Evolutionary conservation across 257 asterid genomes (phyloP), one percentile per base, ranked within the genome.

Genomic region (Lavandula angustifolia): DNA sequence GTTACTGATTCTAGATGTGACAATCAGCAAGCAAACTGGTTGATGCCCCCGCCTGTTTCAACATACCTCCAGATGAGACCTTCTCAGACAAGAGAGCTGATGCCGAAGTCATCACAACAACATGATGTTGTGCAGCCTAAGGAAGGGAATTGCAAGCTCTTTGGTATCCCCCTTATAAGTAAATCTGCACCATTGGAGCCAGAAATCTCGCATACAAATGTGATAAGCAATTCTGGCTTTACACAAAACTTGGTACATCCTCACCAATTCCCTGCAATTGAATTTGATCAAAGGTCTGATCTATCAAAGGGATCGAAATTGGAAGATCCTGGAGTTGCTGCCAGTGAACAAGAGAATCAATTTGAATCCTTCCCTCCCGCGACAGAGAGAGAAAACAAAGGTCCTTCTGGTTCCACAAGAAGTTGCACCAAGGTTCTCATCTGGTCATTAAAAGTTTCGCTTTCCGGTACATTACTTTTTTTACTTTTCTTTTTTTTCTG

Each of bases 371-470:
- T 63, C 64, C 76, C 75, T 66, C 61, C 81, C 47, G 73, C 55
- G 54, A 68, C 78, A 62, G 95, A 84, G 13, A 77, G 78, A 80
- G 97, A 85, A 76, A 82, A 72, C 69, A 92, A 82, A 81, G 79
- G 74, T 33, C 80, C 71, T 52, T 72, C 81, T 62, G 81, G 85
- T 75, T 94, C 91, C 8, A 73, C 84, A 34, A 90, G 99, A 77
- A 94, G 99, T 78, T 94, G 99, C 84, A 94, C 99, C 73, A 94
- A 94, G 99, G 98, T 92, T 71, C 67, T 44, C 42, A 64, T 49
- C 62, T 54, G 37, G 41, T 52, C 43, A 31, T 33, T 60, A 10
- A 11, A 7, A 22, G 56, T 22, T 59, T 62, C 8, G 37, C 7
- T 35, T 35, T 35, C 49, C 18, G 37, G 9, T 13, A 13, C 2